A percentile compares a stretch with the other conserved stretches of the same genome.
phyloP scores from a whole-genome alignment of 1,284 basidiomycete genomes.

The Veloboletus limbatus region DNA sequence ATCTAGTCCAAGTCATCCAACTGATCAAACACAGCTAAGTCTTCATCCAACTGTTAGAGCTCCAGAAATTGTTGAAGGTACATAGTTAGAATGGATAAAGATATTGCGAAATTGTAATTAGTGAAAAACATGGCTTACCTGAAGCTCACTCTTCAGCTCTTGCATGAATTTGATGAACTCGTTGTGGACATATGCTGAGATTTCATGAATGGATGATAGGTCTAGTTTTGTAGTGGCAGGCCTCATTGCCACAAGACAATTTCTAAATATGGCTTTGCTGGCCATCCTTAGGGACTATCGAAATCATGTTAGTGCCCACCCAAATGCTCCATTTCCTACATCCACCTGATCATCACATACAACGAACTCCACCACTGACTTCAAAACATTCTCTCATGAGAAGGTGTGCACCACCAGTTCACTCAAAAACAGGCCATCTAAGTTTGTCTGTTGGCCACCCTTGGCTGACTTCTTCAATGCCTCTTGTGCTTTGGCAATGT shows the following conservation, averaged over 20 bases:
- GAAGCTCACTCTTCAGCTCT: neutral
- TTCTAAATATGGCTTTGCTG: neutral
- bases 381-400: neutral
- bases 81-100: too few species aligned
- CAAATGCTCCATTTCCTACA: too few species aligned
- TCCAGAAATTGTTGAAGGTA: too few species aligned
- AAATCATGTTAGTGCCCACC: too few species aligned
- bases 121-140: neutral
- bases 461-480: too few species aligned
- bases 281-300: neutral
- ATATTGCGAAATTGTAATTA: too few species aligned
- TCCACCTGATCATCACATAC: neutral
- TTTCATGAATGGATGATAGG: neutral
- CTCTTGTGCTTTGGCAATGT: too few species aligned
- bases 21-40: too few species aligned
- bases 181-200: too few species aligned
- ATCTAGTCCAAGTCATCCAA: too few species aligned
- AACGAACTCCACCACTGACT: neutral
- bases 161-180: neutral
- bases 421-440: neutral
- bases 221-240: neutral
- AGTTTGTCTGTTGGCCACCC: neutral
- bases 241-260: neutral
- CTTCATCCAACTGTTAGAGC: too few species aligned
- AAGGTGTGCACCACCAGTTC: neutral